phyloP scores from a whole-genome alignment of 1,284 basidiomycete genomes.

The Athelia sp. region DNA sequence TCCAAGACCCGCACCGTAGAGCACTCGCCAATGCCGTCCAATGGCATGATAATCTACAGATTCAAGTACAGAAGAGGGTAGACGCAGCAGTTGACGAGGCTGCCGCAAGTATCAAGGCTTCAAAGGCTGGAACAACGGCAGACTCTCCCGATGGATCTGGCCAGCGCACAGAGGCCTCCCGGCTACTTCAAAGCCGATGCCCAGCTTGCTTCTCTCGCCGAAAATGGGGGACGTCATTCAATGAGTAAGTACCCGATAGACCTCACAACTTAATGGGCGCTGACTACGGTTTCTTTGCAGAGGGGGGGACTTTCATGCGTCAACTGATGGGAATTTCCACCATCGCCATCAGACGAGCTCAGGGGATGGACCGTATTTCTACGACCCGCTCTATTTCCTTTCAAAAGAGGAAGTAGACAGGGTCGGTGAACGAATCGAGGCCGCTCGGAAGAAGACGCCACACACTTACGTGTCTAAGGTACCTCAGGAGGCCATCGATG shows the following conservation, averaged over 20 bases:
- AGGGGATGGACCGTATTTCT: background rate
- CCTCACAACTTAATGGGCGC: background rate
- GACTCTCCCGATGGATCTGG: no score
- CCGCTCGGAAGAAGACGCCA: background rate
- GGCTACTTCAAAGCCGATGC: conserved; percentile 1
- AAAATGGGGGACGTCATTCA: background rate
- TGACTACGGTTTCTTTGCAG: background rate
- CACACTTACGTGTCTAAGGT: background rate
- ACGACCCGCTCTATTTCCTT: background rate
- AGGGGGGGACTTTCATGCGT: background rate
- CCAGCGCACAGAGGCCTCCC: background rate
- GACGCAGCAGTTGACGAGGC: background rate
- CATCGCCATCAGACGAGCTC: background rate
- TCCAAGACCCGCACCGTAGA: background rate
- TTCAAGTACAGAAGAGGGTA: background rate
- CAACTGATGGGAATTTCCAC: conserved; percentile 2
- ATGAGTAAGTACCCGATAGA: background rate
- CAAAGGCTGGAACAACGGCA: background rate
- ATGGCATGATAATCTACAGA: background rate
- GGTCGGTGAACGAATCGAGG: conserved; percentile 3
- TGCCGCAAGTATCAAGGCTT: background rate
- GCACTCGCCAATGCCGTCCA: background rate
- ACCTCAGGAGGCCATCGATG: conserved; percentile 11
- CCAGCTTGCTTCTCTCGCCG: background rate
- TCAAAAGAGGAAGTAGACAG: conserved; percentile 3